Percentiles rank a stretch among this genome's conserved stretches.
Evolutionary conservation across 2,329 filamentous ascomycete genomes (phyloP).

Genomic region (Botrytis fabae): DNA sequence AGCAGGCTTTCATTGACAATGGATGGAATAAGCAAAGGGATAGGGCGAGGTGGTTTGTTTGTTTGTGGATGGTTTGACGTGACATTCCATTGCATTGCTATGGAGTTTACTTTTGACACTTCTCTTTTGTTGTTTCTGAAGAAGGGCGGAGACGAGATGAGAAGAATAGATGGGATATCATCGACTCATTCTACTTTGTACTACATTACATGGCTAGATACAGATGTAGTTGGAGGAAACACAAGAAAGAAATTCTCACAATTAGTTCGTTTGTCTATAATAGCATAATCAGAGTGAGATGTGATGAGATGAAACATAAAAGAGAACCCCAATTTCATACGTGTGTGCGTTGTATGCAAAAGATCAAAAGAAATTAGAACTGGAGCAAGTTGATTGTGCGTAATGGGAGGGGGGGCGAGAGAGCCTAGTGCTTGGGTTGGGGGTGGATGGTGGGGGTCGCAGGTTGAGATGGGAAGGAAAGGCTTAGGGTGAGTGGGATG

Average conservation of each 20-base stretch:
- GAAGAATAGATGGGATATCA: neutral
- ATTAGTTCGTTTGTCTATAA: neutral
- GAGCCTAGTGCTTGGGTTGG: neutral
- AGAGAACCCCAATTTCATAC: too few relatives aligned
- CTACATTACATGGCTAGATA: neutral
- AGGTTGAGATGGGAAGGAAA: neutral
- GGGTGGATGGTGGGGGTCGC: neutral
- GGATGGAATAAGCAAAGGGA: neutral
- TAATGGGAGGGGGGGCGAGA: neutral
- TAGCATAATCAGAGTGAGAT: neutral
- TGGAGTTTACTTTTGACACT: neutral
- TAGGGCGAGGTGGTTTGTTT: neutral
- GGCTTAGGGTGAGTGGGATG: neutral
- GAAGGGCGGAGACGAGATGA: neutral
- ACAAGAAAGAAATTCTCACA: neutral
- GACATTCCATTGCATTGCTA: constrained; percentile 6
- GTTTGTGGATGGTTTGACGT: neutral
- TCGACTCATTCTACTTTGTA: neutral
- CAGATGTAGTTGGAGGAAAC: neutral
- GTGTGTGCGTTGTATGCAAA: neutral
- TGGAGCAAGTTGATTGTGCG: neutral
- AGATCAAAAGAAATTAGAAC: neutral
- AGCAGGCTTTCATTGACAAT: neutral
- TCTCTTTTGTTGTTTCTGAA: neutral
- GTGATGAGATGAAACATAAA: neutral